Percentiles rank a stretch among this genome's conserved stretches.
phyloP scores from a whole-genome alignment of 805 yeast genomes.

The Ogataea kodamae region DNA sequence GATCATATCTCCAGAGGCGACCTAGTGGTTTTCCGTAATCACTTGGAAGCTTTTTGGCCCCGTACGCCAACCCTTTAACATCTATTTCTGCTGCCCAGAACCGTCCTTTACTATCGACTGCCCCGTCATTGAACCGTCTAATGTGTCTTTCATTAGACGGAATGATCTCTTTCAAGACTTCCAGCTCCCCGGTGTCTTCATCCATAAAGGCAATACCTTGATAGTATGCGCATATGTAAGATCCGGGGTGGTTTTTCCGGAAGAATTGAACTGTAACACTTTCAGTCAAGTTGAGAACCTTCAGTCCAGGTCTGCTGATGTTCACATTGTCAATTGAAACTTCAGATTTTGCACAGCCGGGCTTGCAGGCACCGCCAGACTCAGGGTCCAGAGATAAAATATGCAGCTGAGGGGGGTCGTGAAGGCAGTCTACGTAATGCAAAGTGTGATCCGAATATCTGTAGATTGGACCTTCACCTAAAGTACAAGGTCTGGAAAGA shows the following conservation, averaged over 20 bases:
- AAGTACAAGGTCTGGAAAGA: slow-evolving; percentile 26
- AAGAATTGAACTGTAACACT: slow-evolving; percentile 32
- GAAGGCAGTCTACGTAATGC: slow-evolving; percentile 33
- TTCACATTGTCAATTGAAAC: slow-evolving; percentile 15
- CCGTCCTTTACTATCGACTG: slow-evolving; percentile 39
- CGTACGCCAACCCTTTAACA: slow-evolving; percentile 23
- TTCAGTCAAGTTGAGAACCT: slow-evolving; percentile 24
- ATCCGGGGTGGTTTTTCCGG: slow-evolving; percentile 28
- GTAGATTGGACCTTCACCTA: slow-evolving; percentile 36
- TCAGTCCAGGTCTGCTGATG: slow-evolving; percentile 22
- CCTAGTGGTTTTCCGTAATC: slow-evolving; percentile 28
- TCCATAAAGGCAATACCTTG: slow-evolving; percentile 34
- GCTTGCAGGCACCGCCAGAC: slow-evolving; percentile 25
- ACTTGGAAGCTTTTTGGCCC: slow-evolving; percentile 24
- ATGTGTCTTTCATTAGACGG: slow-evolving; percentile 24
- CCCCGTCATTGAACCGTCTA: slow-evolving; percentile 23
- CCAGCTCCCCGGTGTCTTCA: slow-evolving; percentile 33
- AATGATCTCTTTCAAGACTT: slow-evolving; percentile 30
- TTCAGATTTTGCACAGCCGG: no score
- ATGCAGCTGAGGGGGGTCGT: slow-evolving; percentile 26
- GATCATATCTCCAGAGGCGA: slow-evolving; percentile 34
- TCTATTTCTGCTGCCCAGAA: slow-evolving; percentile 46
- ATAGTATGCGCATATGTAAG: slow-evolving; percentile 32
- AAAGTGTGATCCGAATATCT: slow-evolving; percentile 31
- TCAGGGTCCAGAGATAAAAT: slow-evolving; percentile 25